Evolutionary conservation across 1,284 basidiomycete species (phyloP), one percentile per base, ranked within the genome.

Genomic region (Sphaerobolus stellatus): DNA sequence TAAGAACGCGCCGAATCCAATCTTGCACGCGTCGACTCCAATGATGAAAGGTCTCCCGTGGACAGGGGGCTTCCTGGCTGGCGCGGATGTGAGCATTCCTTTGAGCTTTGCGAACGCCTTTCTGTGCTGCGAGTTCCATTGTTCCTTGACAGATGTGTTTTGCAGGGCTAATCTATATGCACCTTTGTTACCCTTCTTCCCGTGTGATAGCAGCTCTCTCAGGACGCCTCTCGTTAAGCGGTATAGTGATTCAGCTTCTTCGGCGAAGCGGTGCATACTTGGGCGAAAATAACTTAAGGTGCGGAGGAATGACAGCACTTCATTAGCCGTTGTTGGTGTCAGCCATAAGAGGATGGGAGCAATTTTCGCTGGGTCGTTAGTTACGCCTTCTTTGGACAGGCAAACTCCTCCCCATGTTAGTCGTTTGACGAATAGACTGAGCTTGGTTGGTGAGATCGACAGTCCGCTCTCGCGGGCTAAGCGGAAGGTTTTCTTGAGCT

Each of bases 321-420:
- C n/a, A 22, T 38, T 16, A 5, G 36, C 7, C n/a, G n/a, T 38
- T 38, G n/a, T 22, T 4, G 36, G 36, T 4, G 7, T 22, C n/a
- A 22, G 36, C 36, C 36, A 38, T 4, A 22, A 38, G 36, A 38
- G 36, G 4, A 38, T 38, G 36, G n/a, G n/a, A 16, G n/a, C 36
- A 4, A 38, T 22, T 38, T 38, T 38, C 5, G n/a, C 22, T 3
- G 22, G 7, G 22, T 38, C 36, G 7, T n/a, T 16, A 22, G 36
- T n/a, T 3, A 38, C 29, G n/a, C 13, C 33, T 52, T 55, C 24
- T 9, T 40, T 14, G 4, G 36, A 29, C 22, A 25, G 53, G 30
- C 18, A 40, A 1, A 59, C 57, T n/a, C 28, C 36, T 4, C 56
- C 52, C 59, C 59, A 63, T 16, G 56, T 41, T 8, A 64, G 40